Evolutionary conservation across 805 yeast species (phyloP).

Genomic region (Jamesozyma piceae): DNA sequence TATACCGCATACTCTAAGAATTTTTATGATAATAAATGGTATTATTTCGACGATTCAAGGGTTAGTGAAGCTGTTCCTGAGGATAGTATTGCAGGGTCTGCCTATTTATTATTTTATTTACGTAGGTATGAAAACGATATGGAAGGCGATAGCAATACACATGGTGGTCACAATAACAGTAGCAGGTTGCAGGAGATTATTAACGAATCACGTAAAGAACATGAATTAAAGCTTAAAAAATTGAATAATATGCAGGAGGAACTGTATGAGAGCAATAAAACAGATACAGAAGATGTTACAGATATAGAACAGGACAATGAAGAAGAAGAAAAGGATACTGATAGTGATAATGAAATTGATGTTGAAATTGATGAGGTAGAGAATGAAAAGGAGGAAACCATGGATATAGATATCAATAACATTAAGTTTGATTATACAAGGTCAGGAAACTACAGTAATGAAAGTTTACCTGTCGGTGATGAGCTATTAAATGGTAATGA

Average conservation of each 20-base stretch:
- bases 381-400: background rate
- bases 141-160: conserved; percentile 18
- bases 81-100: conserved; percentile 62
- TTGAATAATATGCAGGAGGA: conserved; percentile 18
- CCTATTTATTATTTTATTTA: conserved; percentile 78
- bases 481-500: background rate
- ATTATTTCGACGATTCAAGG: conserved; percentile 78
- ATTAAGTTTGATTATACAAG: background rate
- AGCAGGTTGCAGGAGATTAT: conserved; percentile 35
- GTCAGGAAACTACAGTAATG: background rate
- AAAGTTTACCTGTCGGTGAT: background rate
- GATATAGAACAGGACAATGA: conserved; percentile 9
- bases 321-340: conserved; percentile 1
- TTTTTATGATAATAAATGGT: conserved; percentile 71
- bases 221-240: conserved; percentile 18
- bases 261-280: conserved; percentile 22
- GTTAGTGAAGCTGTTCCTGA: conserved; percentile 55
- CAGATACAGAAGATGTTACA: conserved; percentile 16
- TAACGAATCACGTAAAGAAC: conserved; percentile 32
- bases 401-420: background rate
- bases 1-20: conserved; percentile 86
- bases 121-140: conserved; percentile 32
- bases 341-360: conserved; percentile 5
- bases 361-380: background rate
- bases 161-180: conserved; percentile 42